These are phyloP conservation scores for Lichenothelia convexa DNA, from an alignment of 495 filamentous ascomycete species.

Conservation along the genomic window DNA sequence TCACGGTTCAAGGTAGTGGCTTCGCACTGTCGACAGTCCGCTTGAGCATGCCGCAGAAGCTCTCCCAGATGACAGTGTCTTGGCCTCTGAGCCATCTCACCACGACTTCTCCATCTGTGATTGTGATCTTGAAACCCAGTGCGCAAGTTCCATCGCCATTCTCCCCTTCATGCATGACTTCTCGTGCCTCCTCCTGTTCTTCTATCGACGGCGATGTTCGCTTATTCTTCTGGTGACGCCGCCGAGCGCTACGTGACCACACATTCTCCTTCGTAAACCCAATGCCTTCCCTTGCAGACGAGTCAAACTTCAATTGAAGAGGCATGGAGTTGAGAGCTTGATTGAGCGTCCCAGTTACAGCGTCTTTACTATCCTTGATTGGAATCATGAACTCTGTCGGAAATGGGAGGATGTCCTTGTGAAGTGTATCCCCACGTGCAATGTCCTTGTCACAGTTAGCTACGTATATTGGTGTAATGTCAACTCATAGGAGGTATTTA, in stretches of 20 bases:
- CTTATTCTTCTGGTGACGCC: constrained; percentile 15
- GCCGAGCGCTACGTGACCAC: constrained; percentile 51
- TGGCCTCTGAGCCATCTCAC: constrained; percentile 61
- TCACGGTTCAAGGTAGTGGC: too few relatives aligned
- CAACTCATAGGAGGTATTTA: not conserved
- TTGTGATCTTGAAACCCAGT: constrained; percentile 29
- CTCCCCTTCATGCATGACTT: constrained; percentile 3
- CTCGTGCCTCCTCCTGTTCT: not conserved
- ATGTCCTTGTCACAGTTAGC: too few relatives aligned
- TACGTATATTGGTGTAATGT: too few relatives aligned
- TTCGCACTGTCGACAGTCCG: constrained; percentile 15
- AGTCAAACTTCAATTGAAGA: constrained; percentile 34
- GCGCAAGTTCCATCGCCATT: constrained; percentile 6
- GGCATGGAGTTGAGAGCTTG: constrained; percentile 26
- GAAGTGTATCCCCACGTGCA: constrained; percentile 27
- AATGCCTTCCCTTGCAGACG: constrained; percentile 25
- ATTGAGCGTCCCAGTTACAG: constrained; percentile 20
- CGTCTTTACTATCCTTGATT: constrained; percentile 17
- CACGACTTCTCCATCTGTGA: constrained; percentile 25
- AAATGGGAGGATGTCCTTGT: constrained; percentile 42
- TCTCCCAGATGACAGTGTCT: constrained; percentile 67
- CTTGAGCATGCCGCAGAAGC: constrained; percentile 67
- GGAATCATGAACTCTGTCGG: constrained; percentile 37
- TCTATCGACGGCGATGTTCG: not conserved
- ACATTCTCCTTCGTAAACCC: constrained; percentile 47